Percentiles rank a stretch among this genome's conserved stretches.
phyloP scores from a whole-genome alignment of 2,329 filamentous ascomycete genomes.

The Trichoderma hamatum region DNA sequence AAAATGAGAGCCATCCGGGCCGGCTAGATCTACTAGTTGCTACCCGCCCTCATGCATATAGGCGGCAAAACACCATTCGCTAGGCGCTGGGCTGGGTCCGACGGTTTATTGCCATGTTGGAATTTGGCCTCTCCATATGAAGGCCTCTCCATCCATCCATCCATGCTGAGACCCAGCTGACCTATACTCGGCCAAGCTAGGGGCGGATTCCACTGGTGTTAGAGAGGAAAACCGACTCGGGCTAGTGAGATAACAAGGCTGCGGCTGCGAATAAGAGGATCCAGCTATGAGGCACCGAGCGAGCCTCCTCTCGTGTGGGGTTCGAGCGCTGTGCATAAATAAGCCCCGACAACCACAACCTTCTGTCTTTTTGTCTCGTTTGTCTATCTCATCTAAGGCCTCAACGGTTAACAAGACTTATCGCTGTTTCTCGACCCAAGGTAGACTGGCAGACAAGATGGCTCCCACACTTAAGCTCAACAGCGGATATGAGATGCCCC shows the following conservation, averaged over 20 bases:
- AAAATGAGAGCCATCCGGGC: conserved; percentile 15
- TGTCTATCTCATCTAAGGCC: conserved; percentile 3
- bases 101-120: conserved; percentile 21
- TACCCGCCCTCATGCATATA: conserved; percentile 25
- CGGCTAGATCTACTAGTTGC: conserved; percentile 24
- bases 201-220: background rate
- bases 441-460: conserved; percentile 35
- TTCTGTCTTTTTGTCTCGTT: conserved; percentile 10
- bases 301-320: conserved; percentile 22
- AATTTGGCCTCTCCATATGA: background rate
- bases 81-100: conserved; percentile 9
- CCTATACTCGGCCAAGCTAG: conserved; percentile 16
- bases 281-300: conserved; percentile 11
- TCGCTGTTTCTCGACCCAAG: conserved; percentile 23
- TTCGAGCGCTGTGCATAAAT: conserved; percentile 23
- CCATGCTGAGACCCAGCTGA: conserved; percentile 19
- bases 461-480: conserved; percentile 62
- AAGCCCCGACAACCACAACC: conserved; percentile 16
- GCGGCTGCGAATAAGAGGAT: conserved; percentile 9
- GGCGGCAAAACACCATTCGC: conserved; percentile 20
- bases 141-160: conserved; percentile 13
- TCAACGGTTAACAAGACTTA: background rate
- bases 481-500: conserved; percentile 70
- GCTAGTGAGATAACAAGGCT: conserved; percentile 15
- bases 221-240: background rate